Conservation (phyloP, 2,329 filamentous ascomycete genomes). For the Lecanoromycetidae sp. region DNA sequence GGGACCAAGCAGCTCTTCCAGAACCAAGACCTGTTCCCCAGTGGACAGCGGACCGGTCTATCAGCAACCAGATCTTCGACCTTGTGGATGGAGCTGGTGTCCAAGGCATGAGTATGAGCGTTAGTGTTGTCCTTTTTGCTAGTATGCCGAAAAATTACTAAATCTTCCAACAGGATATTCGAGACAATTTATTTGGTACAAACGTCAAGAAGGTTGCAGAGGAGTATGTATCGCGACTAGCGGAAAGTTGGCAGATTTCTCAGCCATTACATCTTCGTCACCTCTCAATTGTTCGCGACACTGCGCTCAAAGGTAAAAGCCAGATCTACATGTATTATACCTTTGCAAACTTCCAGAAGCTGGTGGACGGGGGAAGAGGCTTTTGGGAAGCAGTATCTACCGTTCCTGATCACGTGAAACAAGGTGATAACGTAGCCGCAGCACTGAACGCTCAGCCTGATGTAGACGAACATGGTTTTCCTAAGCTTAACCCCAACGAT, state of each 20-base stretch:
- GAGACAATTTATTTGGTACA: slow-evolving; percentile 33
- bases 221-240: slow-evolving; percentile 39
- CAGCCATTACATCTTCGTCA: slow-evolving; percentile 47
- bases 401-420: slow-evolving; percentile 24
- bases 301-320: slow-evolving; percentile 34
- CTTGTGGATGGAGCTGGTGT: slow-evolving; percentile 36
- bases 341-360: slow-evolving; percentile 38
- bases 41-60: slow-evolving; percentile 43
- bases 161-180: slow-evolving; percentile 27
- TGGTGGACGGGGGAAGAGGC: slow-evolving; percentile 39
- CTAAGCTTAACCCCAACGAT: slow-evolving; percentile 23
- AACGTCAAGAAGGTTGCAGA: slow-evolving; percentile 46
- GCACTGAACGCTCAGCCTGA: slow-evolving; percentile 25
- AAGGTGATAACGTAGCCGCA: slow-evolving; percentile 20
- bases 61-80: slow-evolving; percentile 42
- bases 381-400: slow-evolving; percentile 43
- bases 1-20: not conserved
- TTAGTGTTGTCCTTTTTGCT: slow-evolving; percentile 19
- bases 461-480: slow-evolving; percentile 39
- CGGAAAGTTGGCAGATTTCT: slow-evolving; percentile 45
- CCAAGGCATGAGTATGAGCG: slow-evolving; percentile 38
- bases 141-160: not conserved
- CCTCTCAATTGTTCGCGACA: slow-evolving; percentile 44
- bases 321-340: slow-evolving; percentile 46
- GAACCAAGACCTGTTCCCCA: slow-evolving; percentile 25